Evolutionary conservation across 2,329 filamentous ascomycete genomes (phyloP).

Genomic region (Septoria petroselini): DNA sequence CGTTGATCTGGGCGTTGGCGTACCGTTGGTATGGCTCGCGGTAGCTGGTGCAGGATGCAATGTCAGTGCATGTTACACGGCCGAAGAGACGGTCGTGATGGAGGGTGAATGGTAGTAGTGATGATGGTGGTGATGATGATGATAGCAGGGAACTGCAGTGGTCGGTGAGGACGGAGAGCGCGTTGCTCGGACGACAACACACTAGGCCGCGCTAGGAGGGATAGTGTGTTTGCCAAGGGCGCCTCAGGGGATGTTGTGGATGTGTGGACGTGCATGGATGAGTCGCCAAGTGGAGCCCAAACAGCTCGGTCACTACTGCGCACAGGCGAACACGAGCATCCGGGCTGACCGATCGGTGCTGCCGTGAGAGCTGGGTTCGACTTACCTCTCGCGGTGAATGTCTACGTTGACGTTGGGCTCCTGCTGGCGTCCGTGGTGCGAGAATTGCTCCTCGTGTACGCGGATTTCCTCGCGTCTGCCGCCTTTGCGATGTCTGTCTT

Average conservation of each 20-base stretch:
- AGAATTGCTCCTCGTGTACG: conserved; percentile 36
- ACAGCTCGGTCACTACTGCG: too few species aligned
- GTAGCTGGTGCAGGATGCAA: conserved; percentile 46
- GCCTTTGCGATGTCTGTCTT: conserved; percentile 67
- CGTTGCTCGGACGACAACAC: conserved; percentile 37
- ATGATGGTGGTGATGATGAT: conserved; percentile 23
- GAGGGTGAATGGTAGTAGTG: conserved; percentile 19
- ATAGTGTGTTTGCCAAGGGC: conserved; percentile 36
- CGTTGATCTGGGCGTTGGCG: conserved; percentile 64
- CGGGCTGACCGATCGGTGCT: too few species aligned
- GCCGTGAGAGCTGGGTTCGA: conserved; percentile 16
- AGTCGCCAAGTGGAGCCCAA: conserved; percentile 7
- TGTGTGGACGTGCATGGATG: conserved; percentile 2
- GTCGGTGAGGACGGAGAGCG: conserved; percentile 24
- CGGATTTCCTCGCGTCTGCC: conserved; percentile 44
- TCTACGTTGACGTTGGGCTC: conserved; percentile 33
- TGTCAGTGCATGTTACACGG: conserved; percentile 22
- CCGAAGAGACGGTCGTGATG: neutral
- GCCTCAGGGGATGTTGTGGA: conserved; percentile 28
- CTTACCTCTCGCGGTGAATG: conserved; percentile 54
- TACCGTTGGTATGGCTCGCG: conserved; percentile 56
- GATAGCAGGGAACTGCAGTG: conserved; percentile 10
- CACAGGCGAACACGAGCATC: conserved; percentile 12
- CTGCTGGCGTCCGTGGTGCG: conserved; percentile 23
- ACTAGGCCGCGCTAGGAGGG: conserved; percentile 32